phyloP scores from a whole-genome alignment of 305 asterid genomes.

The Solanum hybrid region DNA sequence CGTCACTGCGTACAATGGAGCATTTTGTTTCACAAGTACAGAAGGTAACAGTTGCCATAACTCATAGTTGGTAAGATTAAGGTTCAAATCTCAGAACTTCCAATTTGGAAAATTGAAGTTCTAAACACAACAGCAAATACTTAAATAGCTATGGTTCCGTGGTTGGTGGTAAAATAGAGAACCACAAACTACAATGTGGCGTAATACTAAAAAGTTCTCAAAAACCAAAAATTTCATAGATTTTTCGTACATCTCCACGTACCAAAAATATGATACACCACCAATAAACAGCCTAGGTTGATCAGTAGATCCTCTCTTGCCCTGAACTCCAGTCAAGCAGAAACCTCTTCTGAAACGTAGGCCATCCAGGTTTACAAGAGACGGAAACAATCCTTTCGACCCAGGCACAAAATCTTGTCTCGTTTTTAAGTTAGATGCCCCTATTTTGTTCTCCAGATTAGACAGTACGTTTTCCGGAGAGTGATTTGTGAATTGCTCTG shows the following conservation, averaged over 20 bases:
- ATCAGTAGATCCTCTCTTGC: not conserved
- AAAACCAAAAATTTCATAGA: not conserved
- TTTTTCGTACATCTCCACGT: not conserved
- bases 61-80: not conserved
- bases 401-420: not conserved
- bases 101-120: not conserved
- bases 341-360: not conserved
- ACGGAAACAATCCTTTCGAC: not conserved
- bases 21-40: not conserved
- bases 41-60: not conserved
- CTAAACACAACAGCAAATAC: not conserved
- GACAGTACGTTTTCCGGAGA: constrained; percentile 10
- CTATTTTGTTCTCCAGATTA: not conserved
- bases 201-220: not conserved
- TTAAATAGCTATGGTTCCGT: not conserved
- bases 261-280: constrained; percentile 1
- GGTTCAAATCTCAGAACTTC: not conserved
- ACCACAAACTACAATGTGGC: not conserved
- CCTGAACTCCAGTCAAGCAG: not conserved
- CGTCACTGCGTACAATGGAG: not conserved
- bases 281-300: not conserved
- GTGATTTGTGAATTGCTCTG: constrained; percentile 40
- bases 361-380: not conserved
- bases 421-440: not conserved
- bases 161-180: not conserved